Evolutionary conservation across 2,329 filamentous ascomycete species (phyloP).

Genomic region (Grosmannia clavigera): DNA sequence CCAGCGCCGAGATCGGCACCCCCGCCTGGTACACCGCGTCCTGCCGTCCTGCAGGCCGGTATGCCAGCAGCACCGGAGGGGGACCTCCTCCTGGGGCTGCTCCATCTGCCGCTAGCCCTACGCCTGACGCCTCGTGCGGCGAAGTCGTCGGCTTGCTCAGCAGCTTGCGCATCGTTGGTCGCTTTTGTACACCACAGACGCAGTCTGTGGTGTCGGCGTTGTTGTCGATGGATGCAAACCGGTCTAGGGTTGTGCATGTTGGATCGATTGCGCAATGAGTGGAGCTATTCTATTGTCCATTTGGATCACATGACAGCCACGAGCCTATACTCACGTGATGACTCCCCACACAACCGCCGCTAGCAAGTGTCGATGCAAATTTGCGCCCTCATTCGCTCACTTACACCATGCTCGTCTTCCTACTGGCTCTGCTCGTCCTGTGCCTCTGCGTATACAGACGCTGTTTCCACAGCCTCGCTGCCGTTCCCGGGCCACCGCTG

Average conservation of each 20-base stretch:
- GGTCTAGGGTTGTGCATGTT: no score
- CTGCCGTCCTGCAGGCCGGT: conserved; percentile 42
- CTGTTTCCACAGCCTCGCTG: conserved; percentile 29
- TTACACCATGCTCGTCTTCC: neutral
- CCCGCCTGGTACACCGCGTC: conserved; percentile 39
- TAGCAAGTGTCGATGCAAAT: neutral
- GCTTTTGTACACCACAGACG: neutral
- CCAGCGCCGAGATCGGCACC: conserved; percentile 43
- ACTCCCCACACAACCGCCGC: no score
- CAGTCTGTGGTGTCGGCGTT: neutral
- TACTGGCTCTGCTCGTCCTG: neutral
- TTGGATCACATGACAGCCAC: no score
- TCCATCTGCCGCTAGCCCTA: conserved; percentile 24
- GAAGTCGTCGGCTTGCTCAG: conserved; percentile 41
- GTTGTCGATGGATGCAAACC: no score
- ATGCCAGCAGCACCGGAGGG: conserved; percentile 28
- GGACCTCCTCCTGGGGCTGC: conserved; percentile 15
- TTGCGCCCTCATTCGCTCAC: neutral
- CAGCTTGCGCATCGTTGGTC: conserved; percentile 39
- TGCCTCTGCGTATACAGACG: conserved; percentile 20
- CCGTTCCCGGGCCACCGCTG: conserved; percentile 31
- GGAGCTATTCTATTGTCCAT: no score
- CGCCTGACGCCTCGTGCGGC: conserved; percentile 29
- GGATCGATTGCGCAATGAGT: no score
- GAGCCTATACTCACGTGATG: no score